Percentiles rank a stretch among this genome's conserved stretches.
These are phyloP conservation scores for Parastagonospora nodorum DNA, from an alignment of 2,329 filamentous ascomycete species.

Conservation along the genomic window DNA sequence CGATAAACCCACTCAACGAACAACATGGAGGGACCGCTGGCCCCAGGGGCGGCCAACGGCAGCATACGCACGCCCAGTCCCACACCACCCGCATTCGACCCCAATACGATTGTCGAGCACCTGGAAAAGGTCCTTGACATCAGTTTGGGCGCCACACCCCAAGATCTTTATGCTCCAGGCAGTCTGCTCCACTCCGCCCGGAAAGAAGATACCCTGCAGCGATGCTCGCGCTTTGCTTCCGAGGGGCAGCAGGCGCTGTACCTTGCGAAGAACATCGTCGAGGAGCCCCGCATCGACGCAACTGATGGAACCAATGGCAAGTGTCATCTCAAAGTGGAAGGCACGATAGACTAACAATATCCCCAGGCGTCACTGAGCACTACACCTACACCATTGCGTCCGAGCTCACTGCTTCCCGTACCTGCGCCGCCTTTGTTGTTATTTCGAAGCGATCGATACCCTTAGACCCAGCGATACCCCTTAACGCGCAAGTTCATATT, in stretches of 20 bases:
- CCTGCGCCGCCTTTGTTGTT: slow-evolving; percentile 84
- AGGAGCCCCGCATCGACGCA: slow-evolving; percentile 46
- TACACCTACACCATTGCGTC: slow-evolving; percentile 81
- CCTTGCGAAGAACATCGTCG: slow-evolving; percentile 79
- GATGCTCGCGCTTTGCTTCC: slow-evolving; percentile 86
- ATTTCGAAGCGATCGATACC: slow-evolving; percentile 88
- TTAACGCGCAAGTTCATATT: slow-evolving; percentile 88
- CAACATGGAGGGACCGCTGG: slow-evolving; percentile 50
- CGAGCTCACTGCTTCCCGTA: slow-evolving; percentile 78
- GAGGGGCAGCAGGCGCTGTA: slow-evolving; percentile 89
- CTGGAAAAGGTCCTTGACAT: slow-evolving; percentile 54
- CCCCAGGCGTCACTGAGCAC: slow-evolving; percentile 46
- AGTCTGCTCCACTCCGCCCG: slow-evolving; percentile 78
- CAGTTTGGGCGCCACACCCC: slow-evolving; percentile 60
- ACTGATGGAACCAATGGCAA: slow-evolving; percentile 40
- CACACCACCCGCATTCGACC: slow-evolving; percentile 50
- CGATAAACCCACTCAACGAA: slow-evolving; percentile 29
- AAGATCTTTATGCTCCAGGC: slow-evolving; percentile 78
- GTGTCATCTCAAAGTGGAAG: slow-evolving; percentile 12
- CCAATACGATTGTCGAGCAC: slow-evolving; percentile 55
- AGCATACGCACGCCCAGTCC: slow-evolving; percentile 43
- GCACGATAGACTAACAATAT: slow-evolving; percentile 41
- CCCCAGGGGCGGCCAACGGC: slow-evolving; percentile 48
- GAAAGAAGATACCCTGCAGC: slow-evolving; percentile 79
- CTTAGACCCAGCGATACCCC: slow-evolving; percentile 80